A percentile compares a stretch with the other conserved stretches of the same genome.
phyloP scores from a whole-genome alignment of 495 filamentous ascomycete genomes.

The Acidiella bohemica region DNA sequence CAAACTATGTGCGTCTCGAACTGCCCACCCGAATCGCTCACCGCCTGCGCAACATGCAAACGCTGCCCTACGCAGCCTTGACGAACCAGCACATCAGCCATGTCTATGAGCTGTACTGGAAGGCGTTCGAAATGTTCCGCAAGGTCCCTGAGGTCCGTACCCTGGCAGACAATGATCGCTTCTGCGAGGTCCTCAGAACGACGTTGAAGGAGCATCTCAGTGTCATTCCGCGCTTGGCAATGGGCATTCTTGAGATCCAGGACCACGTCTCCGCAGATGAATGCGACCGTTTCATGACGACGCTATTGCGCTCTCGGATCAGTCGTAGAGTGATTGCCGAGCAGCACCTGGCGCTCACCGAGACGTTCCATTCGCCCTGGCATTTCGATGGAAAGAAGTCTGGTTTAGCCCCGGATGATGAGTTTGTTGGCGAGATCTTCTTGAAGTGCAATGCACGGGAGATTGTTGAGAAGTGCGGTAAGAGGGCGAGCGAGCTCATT shows the following conservation, averaged over 20 bases:
- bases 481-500: slow-evolving; percentile 54
- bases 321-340: slow-evolving; percentile 94
- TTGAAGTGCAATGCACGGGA: slow-evolving; percentile 86
- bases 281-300: slow-evolving; percentile 92
- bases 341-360: slow-evolving; percentile 91
- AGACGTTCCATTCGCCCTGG: slow-evolving; percentile 86
- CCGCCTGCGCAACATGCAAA: slow-evolving; percentile 93
- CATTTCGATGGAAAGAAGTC: slow-evolving; percentile 60
- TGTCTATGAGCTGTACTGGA: slow-evolving; percentile 94
- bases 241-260: slow-evolving; percentile 81
- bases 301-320: slow-evolving; percentile 81
- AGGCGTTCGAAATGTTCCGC: slow-evolving; percentile 81
- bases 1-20: slow-evolving; percentile 94
- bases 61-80: slow-evolving; percentile 86
- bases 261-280: slow-evolving; percentile 62
- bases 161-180: slow-evolving; percentile 78
- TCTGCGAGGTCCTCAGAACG: slow-evolving; percentile 66
- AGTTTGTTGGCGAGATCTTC: slow-evolving; percentile 93
- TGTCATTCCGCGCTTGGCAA: slow-evolving; percentile 85
- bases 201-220: slow-evolving; percentile 78
- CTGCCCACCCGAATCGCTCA: slow-evolving; percentile 76
- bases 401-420: slow-evolving; percentile 44
- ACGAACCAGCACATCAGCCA: slow-evolving; percentile 88
- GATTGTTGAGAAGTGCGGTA: slow-evolving; percentile 70
- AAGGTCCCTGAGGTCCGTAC: slow-evolving; percentile 70